Percentiles rank a stretch among this genome's conserved stretches.
Conservation (phyloP, 495 filamentous ascomycete species). For the Podospora comata region DNA sequence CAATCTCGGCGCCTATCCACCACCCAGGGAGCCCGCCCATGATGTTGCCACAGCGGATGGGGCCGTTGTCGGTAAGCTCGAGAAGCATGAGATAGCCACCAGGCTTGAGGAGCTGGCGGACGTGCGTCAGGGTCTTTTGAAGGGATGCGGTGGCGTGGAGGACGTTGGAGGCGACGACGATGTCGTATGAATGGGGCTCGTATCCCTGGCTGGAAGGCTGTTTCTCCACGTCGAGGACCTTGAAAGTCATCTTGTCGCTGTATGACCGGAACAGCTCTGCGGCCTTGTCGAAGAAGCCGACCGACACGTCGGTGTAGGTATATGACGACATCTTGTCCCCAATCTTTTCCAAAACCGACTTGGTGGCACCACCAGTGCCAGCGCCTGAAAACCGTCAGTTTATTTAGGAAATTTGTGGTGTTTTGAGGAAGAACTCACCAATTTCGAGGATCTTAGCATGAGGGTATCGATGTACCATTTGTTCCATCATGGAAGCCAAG, state of each 20-base stretch:
- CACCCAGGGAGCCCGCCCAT: not conserved
- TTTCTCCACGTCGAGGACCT: not conserved
- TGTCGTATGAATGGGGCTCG: not conserved
- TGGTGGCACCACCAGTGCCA: slow-evolving; percentile 41
- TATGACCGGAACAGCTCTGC: not conserved
- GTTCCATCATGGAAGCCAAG: slow-evolving; percentile 14
- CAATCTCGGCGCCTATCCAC: not conserved
- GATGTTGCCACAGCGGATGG: not conserved
- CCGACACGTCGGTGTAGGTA: slow-evolving; percentile 43
- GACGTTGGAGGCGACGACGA: not conserved
- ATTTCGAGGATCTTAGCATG: slow-evolving; percentile 44
- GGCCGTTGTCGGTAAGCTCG: not conserved
- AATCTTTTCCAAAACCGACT: slow-evolving; percentile 28
- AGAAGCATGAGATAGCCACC: slow-evolving; percentile 5
- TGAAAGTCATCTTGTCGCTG: not conserved
- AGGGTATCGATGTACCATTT: slow-evolving; percentile 40
- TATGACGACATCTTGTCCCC: slow-evolving; percentile 32
- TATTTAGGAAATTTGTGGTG: not conserved
- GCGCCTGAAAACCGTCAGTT: slow-evolving; percentile 14
- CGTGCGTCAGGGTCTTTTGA: not conserved
- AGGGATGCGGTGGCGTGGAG: not conserved
- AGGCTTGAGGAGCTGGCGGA: not conserved
- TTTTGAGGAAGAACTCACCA: slow-evolving; percentile 24
- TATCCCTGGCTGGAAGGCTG: not conserved
- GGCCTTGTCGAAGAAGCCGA: not conserved